phyloP scores from a whole-genome alignment of 192 early-diverging fungal genomes.

The Dissophora globulifera region DNA sequence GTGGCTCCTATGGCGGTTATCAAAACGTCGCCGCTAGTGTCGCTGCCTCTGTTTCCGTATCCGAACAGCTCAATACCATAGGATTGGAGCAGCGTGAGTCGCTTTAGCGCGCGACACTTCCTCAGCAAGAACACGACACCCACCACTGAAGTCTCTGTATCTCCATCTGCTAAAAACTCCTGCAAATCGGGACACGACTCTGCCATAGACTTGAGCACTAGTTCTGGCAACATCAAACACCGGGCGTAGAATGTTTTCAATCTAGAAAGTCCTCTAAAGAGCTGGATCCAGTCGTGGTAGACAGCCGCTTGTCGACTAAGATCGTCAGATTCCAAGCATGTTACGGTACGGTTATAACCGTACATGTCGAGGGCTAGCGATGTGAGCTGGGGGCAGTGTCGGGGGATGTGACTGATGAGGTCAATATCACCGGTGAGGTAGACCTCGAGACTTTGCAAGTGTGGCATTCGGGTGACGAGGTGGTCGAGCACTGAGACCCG shows the following conservation, averaged over 20 bases:
- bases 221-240: not conserved
- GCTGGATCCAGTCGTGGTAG: not conserved
- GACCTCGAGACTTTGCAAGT: not conserved
- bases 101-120: not conserved
- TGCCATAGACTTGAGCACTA: not conserved
- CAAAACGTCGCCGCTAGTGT: too few relatives aligned
- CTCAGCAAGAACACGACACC: constrained; percentile 1
- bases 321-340: not conserved
- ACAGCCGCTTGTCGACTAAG: not conserved
- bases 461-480: constrained; percentile 1
- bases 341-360: too few relatives aligned
- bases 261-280: constrained; percentile 3
- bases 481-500: not conserved
- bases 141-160: not conserved
- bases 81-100: not conserved
- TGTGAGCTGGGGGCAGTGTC: constrained; percentile 1
- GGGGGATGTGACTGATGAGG: not conserved
- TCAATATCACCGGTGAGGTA: not conserved
- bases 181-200: not conserved
- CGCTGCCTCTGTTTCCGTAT: too few relatives aligned
- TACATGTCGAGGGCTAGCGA: constrained; percentile 4
- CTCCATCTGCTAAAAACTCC: not conserved
- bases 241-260: not conserved
- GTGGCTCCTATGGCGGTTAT: too few relatives aligned
- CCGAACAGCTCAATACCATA: not conserved